Conservation (phyloP, 495 filamentous ascomycete genomes). For the Penicillium cosmopolitanum region DNA sequence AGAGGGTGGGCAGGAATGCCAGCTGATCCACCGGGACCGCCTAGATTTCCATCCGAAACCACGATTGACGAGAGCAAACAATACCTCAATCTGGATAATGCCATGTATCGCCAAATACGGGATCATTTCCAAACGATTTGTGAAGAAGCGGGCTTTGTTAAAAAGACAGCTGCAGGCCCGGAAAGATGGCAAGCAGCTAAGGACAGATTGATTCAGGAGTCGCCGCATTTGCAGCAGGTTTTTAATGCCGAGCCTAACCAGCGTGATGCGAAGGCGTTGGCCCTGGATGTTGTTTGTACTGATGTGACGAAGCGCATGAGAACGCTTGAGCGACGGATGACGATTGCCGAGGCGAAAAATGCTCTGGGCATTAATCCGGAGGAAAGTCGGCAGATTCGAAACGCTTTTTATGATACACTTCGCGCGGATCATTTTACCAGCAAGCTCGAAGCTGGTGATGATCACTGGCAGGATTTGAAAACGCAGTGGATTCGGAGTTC, state of each 20-base stretch:
- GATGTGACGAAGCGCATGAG: conserved; percentile 83
- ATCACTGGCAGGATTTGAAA: conserved; percentile 74
- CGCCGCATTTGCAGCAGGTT: conserved; percentile 65
- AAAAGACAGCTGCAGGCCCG: conserved; percentile 73
- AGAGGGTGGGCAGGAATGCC: conserved; percentile 72
- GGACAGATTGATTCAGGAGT: conserved; percentile 66
- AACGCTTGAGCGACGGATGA: conserved; percentile 62
- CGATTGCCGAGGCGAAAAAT: conserved; percentile 73
- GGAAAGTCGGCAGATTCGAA: conserved; percentile 66
- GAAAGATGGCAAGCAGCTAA: conserved; percentile 76
- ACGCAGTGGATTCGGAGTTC: conserved; percentile 66
- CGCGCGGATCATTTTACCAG: conserved; percentile 72
- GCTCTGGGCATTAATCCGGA: conserved; percentile 72
- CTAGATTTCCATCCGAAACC: conserved; percentile 79
- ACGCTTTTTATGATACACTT: conserved; percentile 68
- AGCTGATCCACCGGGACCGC: conserved; percentile 72
- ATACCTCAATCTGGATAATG: conserved; percentile 65
- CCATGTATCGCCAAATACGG: conserved; percentile 64
- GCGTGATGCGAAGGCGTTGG: conserved; percentile 60
- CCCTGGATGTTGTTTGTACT: conserved; percentile 77
- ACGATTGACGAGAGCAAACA: conserved; percentile 79
- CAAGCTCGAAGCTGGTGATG: conserved; percentile 70
- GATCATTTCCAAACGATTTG: conserved; percentile 72
- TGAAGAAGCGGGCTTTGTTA: conserved; percentile 63
- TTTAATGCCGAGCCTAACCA: conserved; percentile 57